These are phyloP conservation scores for Sequoia sempervirens DNA, from an alignment of 75 land plant genomes.

Conservation along the genomic window DNA sequence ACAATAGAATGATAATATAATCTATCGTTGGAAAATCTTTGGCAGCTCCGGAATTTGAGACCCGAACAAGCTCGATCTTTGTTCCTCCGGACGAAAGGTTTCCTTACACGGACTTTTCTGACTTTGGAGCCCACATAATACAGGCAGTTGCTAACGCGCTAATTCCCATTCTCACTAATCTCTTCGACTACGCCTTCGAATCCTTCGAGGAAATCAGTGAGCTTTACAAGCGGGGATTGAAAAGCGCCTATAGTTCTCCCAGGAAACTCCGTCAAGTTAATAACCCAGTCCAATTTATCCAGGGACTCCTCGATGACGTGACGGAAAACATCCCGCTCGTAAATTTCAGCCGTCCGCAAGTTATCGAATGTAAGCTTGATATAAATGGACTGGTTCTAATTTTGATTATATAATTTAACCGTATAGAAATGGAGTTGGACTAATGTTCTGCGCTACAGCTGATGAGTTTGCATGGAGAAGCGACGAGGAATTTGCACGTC, in stretches of 20 bases:
- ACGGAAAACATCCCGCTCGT: not conserved
- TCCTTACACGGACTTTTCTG: slow-evolving; percentile 25
- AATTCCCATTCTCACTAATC: slow-evolving; percentile 16
- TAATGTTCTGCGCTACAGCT: not conserved
- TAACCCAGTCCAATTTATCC: not conserved
- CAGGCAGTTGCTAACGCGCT: slow-evolving; percentile 19
- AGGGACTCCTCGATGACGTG: not conserved
- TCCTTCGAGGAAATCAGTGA: slow-evolving; percentile 24
- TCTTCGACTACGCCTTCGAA: slow-evolving; percentile 22
- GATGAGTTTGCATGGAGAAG: slow-evolving; percentile 25
- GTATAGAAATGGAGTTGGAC: not conserved
- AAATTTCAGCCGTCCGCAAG: slow-evolving; percentile 6
- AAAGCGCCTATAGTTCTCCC: not conserved
- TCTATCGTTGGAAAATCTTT: no score
- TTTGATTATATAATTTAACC: not conserved
- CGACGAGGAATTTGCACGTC: slow-evolving; percentile 41
- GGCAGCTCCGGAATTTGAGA: no score
- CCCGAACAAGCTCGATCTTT: slow-evolving; percentile 13
- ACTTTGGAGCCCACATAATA: slow-evolving; percentile 22
- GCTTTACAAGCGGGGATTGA: slow-evolving; percentile 12
- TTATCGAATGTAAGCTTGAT: not conserved
- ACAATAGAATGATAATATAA: not conserved
- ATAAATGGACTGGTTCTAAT: no score
- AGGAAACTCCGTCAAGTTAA: not conserved
- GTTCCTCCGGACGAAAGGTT: slow-evolving; percentile 50